These are phyloP conservation scores for Clausena lansium DNA, from an alignment of 345 rosid species.

Conservation along the genomic window DNA sequence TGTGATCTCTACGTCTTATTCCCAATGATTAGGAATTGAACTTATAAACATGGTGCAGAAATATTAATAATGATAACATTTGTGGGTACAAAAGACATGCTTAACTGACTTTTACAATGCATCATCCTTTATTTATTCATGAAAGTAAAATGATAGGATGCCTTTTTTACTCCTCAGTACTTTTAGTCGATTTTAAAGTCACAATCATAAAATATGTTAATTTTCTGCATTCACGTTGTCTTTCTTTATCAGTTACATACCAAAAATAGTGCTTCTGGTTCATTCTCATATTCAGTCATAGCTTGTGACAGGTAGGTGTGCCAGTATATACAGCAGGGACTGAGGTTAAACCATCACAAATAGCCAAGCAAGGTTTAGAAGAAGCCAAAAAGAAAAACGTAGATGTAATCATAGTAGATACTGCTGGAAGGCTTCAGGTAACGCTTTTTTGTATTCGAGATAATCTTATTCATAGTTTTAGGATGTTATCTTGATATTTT, in stretches of 20 bases:
- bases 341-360: slow-evolving; percentile 80
- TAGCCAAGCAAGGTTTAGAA: slow-evolving; percentile 80
- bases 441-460: slow-evolving; percentile 2
- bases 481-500: not conserved
- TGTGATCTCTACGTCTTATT: not conserved
- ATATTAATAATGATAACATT: not conserved
- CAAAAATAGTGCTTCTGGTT: not conserved
- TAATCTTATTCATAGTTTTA: not conserved
- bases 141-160: not conserved
- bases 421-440: slow-evolving; percentile 99
- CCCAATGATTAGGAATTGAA: not conserved
- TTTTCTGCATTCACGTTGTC: not conserved
- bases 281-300: slow-evolving; percentile 29
- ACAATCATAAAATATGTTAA: not conserved
- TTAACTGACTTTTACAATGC: not conserved
- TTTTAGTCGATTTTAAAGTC: not conserved
- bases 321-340: slow-evolving; percentile 90
- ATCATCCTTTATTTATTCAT: not conserved
- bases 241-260: not conserved
- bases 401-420: slow-evolving; percentile 90
- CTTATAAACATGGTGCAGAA: not conserved
- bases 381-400: slow-evolving; percentile 82
- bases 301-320: slow-evolving; percentile 76
- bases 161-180: not conserved
- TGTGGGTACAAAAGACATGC: not conserved